phyloP scores from a whole-genome alignment of 805 yeast genomes.

The Scheffersomyces spartinae region DNA sequence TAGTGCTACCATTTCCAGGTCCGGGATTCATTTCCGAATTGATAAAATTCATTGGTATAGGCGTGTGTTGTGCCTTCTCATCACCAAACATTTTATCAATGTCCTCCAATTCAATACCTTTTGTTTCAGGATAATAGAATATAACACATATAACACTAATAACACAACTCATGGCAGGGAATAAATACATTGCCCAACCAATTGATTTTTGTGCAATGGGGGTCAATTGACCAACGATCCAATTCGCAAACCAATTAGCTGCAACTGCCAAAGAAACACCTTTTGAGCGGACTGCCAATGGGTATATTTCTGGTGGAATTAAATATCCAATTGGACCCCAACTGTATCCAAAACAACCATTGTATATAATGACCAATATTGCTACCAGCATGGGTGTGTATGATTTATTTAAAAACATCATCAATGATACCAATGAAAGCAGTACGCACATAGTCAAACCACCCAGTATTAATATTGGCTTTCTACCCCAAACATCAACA shows the following conservation, averaged over 20 bases:
- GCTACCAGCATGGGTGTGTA: slow-evolving; percentile 30
- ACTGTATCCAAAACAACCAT: slow-evolving; percentile 32
- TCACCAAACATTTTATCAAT: slow-evolving; percentile 27
- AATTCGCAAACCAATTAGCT: slow-evolving; percentile 31
- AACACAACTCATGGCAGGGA: slow-evolving; percentile 28
- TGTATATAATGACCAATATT: slow-evolving; percentile 27
- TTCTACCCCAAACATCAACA: slow-evolving; percentile 35
- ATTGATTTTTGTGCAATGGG: slow-evolving; percentile 28
- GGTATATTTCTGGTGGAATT: slow-evolving; percentile 33
- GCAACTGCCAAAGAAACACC: slow-evolving; percentile 35
- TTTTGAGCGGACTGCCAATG: slow-evolving; percentile 29
- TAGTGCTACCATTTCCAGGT: not conserved
- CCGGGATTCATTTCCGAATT: not conserved
- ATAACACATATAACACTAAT: slow-evolving; percentile 22
- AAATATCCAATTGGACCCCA: slow-evolving; percentile 37
- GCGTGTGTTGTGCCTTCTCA: too few relatives aligned
- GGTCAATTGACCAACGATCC: slow-evolving; percentile 33
- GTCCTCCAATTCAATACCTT: slow-evolving; percentile 32
- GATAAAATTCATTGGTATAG: not conserved
- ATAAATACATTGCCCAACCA: slow-evolving; percentile 29
- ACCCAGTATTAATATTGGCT: slow-evolving; percentile 31
- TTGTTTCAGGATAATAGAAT: slow-evolving; percentile 31
- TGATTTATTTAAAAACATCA: slow-evolving; percentile 19
- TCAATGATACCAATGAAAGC: slow-evolving; percentile 18
- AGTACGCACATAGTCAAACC: slow-evolving; percentile 28